A percentile compares a stretch with the other conserved stretches of the same genome.
Evolutionary conservation across 2,329 filamentous ascomycete species (phyloP).

Genomic region (Gnomoniopsis sp.): DNA sequence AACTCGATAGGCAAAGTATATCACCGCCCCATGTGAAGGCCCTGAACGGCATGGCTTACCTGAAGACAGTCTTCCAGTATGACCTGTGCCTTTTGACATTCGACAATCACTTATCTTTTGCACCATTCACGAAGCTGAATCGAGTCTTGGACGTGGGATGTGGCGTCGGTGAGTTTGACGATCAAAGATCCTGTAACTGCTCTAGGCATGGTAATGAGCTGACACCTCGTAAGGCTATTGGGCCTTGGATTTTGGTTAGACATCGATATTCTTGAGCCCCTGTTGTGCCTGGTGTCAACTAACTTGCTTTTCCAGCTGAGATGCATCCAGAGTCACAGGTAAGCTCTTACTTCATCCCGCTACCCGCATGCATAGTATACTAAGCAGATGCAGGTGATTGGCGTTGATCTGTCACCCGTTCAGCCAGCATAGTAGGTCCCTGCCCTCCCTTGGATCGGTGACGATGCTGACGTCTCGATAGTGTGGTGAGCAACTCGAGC

Average conservation of each 20-base stretch:
- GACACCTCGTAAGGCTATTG: conserved; percentile 23
- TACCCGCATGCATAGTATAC: not conserved
- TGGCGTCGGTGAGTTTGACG: conserved; percentile 36
- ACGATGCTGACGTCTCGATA: conserved; percentile 2
- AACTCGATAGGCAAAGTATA: conserved; percentile 32
- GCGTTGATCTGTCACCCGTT: conserved; percentile 25
- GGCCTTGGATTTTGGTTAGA: conserved; percentile 27
- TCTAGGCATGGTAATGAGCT: not conserved
- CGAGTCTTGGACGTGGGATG: conserved; percentile 49
- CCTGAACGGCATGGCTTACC: conserved; percentile 1
- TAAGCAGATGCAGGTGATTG: conserved; percentile 20
- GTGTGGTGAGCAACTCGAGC: conserved; percentile 15
- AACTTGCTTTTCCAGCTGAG: conserved; percentile 20
- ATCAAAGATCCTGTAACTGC: not conserved
- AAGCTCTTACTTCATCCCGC: not conserved
- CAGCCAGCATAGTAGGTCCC: conserved; percentile 23
- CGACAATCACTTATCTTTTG: conserved; percentile 39
- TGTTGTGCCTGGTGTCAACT: not conserved
- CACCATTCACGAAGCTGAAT: conserved; percentile 38
- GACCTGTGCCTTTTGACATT: conserved; percentile 38
- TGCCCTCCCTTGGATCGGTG: not conserved
- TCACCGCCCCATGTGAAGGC: not conserved
- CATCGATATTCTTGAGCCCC: not conserved
- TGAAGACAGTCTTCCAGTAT: conserved; percentile 30
- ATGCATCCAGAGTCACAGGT: conserved; percentile 25